Percentiles rank a stretch among this genome's conserved stretches.
Conservation (phyloP, 2,329 filamentous ascomycete genomes). For the Aspergillus pseudoviridinutans region DNA sequence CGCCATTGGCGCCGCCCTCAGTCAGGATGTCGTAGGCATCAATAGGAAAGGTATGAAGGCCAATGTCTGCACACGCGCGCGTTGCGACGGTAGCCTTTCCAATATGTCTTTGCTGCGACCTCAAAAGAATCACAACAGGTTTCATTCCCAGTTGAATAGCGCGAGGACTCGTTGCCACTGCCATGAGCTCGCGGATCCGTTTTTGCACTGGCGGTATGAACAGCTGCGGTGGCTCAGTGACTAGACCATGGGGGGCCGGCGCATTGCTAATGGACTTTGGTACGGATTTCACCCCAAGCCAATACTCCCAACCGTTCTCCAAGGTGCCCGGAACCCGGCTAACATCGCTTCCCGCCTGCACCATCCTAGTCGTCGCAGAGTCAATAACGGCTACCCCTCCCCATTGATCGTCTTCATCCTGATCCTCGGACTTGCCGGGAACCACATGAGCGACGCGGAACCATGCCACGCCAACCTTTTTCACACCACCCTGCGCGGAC, state of each 20-base stretch:
- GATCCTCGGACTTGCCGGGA: constrained; percentile 44
- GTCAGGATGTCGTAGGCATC: constrained; percentile 92
- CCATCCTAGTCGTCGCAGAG: constrained; percentile 79
- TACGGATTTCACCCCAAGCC: constrained; percentile 70
- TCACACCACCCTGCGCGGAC: constrained; percentile 26
- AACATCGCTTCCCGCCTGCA: constrained; percentile 83
- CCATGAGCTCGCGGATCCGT: constrained; percentile 76
- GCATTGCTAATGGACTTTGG: constrained; percentile 45
- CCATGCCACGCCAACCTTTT: constrained; percentile 71
- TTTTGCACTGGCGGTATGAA: constrained; percentile 61
- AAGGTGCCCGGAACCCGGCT: constrained; percentile 73
- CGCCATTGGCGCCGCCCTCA: constrained; percentile 80
- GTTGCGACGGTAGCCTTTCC: constrained; percentile 79
- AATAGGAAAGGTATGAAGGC: constrained; percentile 81
- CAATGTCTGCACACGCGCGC: constrained; percentile 79
- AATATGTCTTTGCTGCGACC: constrained; percentile 88
- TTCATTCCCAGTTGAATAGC: constrained; percentile 85
- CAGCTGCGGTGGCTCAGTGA: constrained; percentile 33
- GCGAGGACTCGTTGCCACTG: constrained; percentile 80
- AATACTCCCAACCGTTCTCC: constrained; percentile 82
- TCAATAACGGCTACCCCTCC: constrained; percentile 83
- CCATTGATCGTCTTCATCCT: constrained; percentile 70
- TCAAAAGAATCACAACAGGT: constrained; percentile 79
- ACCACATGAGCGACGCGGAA: constrained; percentile 79
- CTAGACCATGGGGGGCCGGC: constrained; percentile 33